Conservation (phyloP, 2,329 filamentous ascomycete genomes). For the Cordyceps tenuipes region DNA sequence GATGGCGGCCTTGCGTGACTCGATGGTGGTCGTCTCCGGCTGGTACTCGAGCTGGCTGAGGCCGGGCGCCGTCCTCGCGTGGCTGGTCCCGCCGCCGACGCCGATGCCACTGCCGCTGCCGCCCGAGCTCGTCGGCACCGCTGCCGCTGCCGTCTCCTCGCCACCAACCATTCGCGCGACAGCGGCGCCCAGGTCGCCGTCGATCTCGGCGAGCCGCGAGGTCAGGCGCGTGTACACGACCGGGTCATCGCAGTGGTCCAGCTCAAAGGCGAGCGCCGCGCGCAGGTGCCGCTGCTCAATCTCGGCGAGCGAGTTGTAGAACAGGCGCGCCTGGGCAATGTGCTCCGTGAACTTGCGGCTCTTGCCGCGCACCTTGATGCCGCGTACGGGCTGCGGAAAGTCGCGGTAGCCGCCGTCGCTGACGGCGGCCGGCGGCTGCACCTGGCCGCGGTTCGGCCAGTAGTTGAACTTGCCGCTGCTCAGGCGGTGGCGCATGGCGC, state of each 20-base stretch:
- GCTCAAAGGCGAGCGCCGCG: slow-evolving; percentile 65
- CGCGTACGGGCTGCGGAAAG: slow-evolving; percentile 52
- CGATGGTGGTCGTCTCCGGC: slow-evolving; percentile 57
- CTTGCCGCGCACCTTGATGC: slow-evolving; percentile 61
- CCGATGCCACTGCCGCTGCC: no score
- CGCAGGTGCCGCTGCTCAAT: slow-evolving; percentile 64
- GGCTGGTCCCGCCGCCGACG: slow-evolving; percentile 58
- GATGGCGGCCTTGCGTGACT: slow-evolving; percentile 63
- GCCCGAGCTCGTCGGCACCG: no score
- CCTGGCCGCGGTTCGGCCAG: slow-evolving; percentile 51
- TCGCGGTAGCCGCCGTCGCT: slow-evolving; percentile 61
- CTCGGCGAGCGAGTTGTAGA: slow-evolving; percentile 67
- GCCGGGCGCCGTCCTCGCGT: slow-evolving; percentile 57
- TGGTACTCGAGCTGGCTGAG: slow-evolving; percentile 63
- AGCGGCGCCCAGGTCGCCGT: slow-evolving; percentile 57
- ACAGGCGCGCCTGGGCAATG: slow-evolving; percentile 69
- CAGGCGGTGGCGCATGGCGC: slow-evolving; percentile 63
- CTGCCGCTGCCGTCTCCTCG: slow-evolving; percentile 30
- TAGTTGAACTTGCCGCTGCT: slow-evolving; percentile 60
- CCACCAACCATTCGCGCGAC: slow-evolving; percentile 66
- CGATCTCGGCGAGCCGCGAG: slow-evolving; percentile 62
- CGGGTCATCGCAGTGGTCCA: slow-evolving; percentile 75
- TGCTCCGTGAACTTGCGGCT: slow-evolving; percentile 73
- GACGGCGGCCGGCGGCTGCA: slow-evolving; percentile 55
- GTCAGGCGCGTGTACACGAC: slow-evolving; percentile 66